Base-by-base conservation (phyloP, 2,329 filamentous ascomycete species). In the Acephala macrosclerotiorum region DNA sequence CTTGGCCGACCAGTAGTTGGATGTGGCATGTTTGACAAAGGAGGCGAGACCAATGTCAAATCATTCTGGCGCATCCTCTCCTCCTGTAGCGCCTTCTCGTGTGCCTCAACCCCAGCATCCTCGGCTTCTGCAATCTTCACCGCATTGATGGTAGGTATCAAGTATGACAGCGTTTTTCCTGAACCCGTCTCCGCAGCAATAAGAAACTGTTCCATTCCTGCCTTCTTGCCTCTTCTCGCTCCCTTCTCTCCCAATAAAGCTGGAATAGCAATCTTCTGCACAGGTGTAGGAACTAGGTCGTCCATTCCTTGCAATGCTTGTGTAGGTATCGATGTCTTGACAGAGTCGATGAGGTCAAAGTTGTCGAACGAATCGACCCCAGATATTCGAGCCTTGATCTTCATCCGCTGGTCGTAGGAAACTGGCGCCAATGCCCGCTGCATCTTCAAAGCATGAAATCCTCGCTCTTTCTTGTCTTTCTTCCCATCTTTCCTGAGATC, bases 101-200 rank as follows among this genome's bases (percentile, higher is more conserved):
- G 88, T 1, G 86, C 83, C 63, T 87, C 84, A 18, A 88, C 82
- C 1, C 85, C 84, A 0, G 78, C 77, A 69, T 94, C 90, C 14
- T 81, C 77, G 0, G 83, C 82, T 75, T 95, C 92, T 6, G 88
- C 89, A 38, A 87, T 82, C 80, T 99, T 99, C 73, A 99, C 79
- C 9, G 92, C 91, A 79, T 99, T 89, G 60, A 99, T 83, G 18
- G 90, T 85, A 0, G 96, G 96, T 5, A 97, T 80, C 5, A 98
- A 82, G 76, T 99, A 99, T 9, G 96, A 93, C 68, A 99, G 82
- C 0, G 96, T 99, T 82, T 99, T 99, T 66, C 96, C 96, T 0
- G 96, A 98, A 14, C 96, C 96, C 0, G 96, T 99, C 82, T 99
- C 96, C 12, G 96, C 96, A 3, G 96, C 96, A 58, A 99, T 84